Percentiles rank a stretch among this genome's conserved stretches.
phyloP scores from a whole-genome alignment of 192 early-diverging fungal species.

The Pilaira anomala region DNA sequence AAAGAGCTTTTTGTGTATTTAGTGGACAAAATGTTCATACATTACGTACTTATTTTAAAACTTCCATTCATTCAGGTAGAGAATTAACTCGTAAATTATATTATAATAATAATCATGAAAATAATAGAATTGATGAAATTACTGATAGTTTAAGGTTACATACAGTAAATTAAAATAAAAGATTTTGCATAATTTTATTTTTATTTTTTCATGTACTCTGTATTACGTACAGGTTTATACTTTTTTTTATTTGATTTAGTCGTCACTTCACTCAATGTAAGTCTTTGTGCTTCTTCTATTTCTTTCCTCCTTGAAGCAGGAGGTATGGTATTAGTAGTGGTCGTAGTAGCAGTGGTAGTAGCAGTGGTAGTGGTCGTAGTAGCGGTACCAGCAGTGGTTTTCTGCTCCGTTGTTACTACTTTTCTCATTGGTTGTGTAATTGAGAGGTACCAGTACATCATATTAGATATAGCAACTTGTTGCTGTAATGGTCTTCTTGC shows the following conservation, averaged over 20 bases:
- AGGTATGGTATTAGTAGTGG: no score
- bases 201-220: background rate
- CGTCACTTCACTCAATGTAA: no score
- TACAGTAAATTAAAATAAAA: background rate
- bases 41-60: slow-evolving; percentile 39
- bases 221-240: background rate
- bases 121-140: slow-evolving; percentile 6
- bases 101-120: slow-evolving; percentile 1
- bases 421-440: background rate
- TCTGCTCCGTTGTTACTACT: background rate
- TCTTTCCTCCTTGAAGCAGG: no score
- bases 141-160: slow-evolving; percentile 2
- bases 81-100: background rate
- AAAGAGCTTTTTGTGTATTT: slow-evolving; percentile 57
- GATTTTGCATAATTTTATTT: no score
- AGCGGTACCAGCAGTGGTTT: background rate
- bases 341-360: no score
- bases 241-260: background rate
- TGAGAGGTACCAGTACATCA: slow-evolving; percentile 80
- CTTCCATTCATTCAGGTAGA: background rate
- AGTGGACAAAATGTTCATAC: slow-evolving; percentile 55
- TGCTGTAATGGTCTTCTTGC: slow-evolving; percentile 67
- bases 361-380: no score
- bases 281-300: background rate
- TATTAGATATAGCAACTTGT: slow-evolving; percentile 75